Percentiles rank a stretch among this genome's conserved stretches.
phyloP scores from a whole-genome alignment of 208 protist species.

The Sergeia podlipaevii region DNA sequence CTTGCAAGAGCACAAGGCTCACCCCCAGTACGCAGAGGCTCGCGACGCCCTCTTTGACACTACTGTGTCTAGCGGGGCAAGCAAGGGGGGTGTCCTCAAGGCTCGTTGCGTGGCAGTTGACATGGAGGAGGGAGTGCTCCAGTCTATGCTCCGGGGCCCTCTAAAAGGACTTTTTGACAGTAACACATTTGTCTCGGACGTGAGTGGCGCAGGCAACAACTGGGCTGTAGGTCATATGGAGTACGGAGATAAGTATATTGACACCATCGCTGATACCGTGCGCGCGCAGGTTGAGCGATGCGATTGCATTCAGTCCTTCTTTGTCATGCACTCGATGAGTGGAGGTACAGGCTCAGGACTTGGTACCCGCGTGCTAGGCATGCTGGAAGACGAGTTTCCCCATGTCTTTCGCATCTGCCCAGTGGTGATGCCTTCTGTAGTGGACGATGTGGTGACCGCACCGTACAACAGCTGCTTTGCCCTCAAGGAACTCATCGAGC shows the following conservation, averaged over 20 bases:
- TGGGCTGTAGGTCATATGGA: constrained; percentile 92
- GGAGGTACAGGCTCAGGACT: constrained; percentile 96
- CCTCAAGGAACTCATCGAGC: constrained; percentile 89
- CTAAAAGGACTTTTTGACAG: constrained; percentile 89
- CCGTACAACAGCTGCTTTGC: constrained; percentile 96
- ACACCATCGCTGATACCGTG: constrained; percentile 80
- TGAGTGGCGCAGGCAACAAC: constrained; percentile 91
- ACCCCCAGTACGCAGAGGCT: constrained; percentile 69
- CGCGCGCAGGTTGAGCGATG: constrained; percentile 89
- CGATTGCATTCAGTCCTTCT: constrained; percentile 95
- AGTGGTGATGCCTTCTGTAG: constrained; percentile 86
- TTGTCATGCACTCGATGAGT: constrained; percentile 94
- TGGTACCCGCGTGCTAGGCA: constrained; percentile 88
- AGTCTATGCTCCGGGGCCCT: constrained; percentile 70
- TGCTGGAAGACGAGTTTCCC: constrained; percentile 94
- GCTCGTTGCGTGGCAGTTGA: constrained; percentile 95
- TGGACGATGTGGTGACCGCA: constrained; percentile 95
- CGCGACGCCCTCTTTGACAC: constrained; percentile 70
- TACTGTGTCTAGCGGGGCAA: background rate
- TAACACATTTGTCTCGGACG: constrained; percentile 85
- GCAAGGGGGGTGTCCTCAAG: constrained; percentile 31
- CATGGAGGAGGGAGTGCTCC: constrained; percentile 95
- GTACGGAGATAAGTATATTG: constrained; percentile 90
- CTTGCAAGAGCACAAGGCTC: constrained; percentile 90
- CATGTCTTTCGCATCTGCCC: constrained; percentile 87